These are phyloP conservation scores for Fusarium nanum DNA, from an alignment of 2,329 filamentous ascomycete species.

Conservation along the genomic window DNA sequence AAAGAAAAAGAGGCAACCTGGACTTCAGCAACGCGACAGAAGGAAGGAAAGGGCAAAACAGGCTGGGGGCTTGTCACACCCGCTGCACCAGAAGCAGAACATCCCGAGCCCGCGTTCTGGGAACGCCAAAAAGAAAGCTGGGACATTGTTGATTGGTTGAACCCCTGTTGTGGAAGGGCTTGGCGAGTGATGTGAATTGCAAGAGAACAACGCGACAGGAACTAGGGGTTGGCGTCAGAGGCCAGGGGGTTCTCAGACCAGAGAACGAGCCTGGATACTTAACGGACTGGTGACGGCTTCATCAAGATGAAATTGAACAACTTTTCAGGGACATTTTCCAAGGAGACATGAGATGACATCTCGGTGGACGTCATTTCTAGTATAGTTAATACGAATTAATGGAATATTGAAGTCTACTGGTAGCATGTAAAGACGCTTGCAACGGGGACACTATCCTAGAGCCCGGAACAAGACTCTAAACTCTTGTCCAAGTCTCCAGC, in stretches of 20 bases:
- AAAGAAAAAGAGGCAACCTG: not conserved
- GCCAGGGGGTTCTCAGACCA: constrained; percentile 26
- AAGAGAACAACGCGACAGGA: constrained; percentile 11
- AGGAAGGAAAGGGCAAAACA: constrained; percentile 6
- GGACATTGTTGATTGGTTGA: constrained; percentile 47
- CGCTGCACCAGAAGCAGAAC: constrained; percentile 44
- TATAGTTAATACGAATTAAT: not conserved
- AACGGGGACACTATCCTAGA: constrained; percentile 25
- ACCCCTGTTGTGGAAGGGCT: constrained; percentile 11
- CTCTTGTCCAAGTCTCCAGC: not conserved
- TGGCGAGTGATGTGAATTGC: constrained; percentile 32
- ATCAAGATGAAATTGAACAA: constrained; percentile 25
- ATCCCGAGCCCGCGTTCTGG: constrained; percentile 48
- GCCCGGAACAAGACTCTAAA: constrained; percentile 13
- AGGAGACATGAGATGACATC: not conserved
- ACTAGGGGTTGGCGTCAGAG: constrained; percentile 34
- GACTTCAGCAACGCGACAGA: not conserved
- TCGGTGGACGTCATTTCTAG: not conserved
- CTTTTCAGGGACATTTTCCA: constrained; percentile 3
- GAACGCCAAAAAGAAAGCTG: constrained; percentile 45
- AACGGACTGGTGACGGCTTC: constrained; percentile 13
- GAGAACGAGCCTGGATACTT: constrained; percentile 15
- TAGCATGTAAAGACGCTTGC: not conserved
- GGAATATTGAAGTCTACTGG: not conserved
- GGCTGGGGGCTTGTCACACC: constrained; percentile 38